Percentiles rank a stretch among this genome's conserved stretches.
Evolutionary conservation across 306 rosid species (phyloP).

Genomic region (Urtica urens): DNA sequence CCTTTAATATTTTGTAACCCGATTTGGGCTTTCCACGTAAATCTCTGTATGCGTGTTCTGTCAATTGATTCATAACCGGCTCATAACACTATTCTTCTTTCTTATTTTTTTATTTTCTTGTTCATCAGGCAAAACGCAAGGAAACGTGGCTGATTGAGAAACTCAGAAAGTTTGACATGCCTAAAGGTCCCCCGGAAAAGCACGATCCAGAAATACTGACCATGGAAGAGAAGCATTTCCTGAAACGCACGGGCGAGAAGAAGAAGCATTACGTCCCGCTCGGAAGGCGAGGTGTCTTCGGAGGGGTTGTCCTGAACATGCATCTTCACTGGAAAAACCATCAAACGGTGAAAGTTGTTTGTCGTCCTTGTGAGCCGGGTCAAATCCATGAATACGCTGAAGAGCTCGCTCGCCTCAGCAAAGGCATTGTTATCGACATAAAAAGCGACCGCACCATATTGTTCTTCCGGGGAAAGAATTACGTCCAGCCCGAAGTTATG

Average conservation of each 20-base stretch:
- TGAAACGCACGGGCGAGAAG: slow-evolving; percentile 88
- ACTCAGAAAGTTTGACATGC: slow-evolving; percentile 56
- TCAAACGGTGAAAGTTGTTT: slow-evolving; percentile 76
- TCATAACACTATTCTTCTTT: neutral
- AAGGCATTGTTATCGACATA: slow-evolving; percentile 79
- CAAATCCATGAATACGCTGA: slow-evolving; percentile 70
- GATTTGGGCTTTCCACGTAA: no score
- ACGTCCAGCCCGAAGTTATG: slow-evolving; percentile 73
- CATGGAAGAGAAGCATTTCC: slow-evolving; percentile 83
- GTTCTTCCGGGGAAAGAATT: slow-evolving; percentile 80
- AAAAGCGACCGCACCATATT: slow-evolving; percentile 50
- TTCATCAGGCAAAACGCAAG: slow-evolving; percentile 71
- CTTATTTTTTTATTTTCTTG: slow-evolving; percentile 1
- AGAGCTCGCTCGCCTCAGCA: slow-evolving; percentile 79
- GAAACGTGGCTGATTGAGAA: slow-evolving; percentile 86
- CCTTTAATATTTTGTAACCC: no score
- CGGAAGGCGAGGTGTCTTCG: slow-evolving; percentile 89
- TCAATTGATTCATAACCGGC: neutral
- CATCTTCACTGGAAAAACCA: slow-evolving; percentile 96
- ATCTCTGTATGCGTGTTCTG: no score
- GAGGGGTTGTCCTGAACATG: slow-evolving; percentile 92
- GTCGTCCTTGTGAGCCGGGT: slow-evolving; percentile 85
- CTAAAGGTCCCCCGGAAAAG: slow-evolving; percentile 43
- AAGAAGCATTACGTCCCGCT: slow-evolving; percentile 70
- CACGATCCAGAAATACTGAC: slow-evolving; percentile 85